These are phyloP conservation scores for Aureobasidium sp. DNA, from an alignment of 2,329 filamentous ascomycete genomes.

Conservation along the genomic window DNA sequence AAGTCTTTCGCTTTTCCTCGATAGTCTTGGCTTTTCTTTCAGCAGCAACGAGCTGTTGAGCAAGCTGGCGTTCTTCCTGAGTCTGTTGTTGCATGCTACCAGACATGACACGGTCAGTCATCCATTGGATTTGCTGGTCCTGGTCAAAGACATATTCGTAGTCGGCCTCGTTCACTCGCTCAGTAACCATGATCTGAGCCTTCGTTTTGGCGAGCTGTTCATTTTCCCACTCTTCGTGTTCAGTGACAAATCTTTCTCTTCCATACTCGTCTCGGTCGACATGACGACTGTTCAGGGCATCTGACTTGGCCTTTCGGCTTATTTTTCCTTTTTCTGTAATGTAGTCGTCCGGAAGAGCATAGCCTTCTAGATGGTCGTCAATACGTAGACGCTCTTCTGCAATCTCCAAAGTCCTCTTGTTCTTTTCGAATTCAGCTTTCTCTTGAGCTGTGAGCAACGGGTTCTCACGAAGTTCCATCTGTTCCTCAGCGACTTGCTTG, in stretches of 20 bases:
- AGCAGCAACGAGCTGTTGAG: constrained; percentile 77
- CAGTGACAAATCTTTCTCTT: constrained; percentile 81
- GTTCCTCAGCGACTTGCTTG: constrained; percentile 85
- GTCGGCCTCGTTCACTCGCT: constrained; percentile 69
- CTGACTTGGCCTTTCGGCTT: constrained; percentile 77
- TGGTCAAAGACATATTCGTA: constrained; percentile 95
- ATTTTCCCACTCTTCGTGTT: constrained; percentile 92
- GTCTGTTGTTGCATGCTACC: constrained; percentile 61
- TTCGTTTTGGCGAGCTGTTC: constrained; percentile 86
- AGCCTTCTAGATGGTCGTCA: constrained; percentile 87
- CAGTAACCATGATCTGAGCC: constrained; percentile 68
- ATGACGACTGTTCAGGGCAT: constrained; percentile 83
- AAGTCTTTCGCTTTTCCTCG: constrained; percentile 79
- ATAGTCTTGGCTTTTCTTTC: constrained; percentile 84
- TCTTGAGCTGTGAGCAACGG: constrained; percentile 68
- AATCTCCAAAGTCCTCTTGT: constrained; percentile 57
- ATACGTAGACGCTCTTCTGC: constrained; percentile 72
- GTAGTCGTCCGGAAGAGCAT: constrained; percentile 88
- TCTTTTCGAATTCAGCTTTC: constrained; percentile 80
- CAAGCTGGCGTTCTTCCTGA: constrained; percentile 70
- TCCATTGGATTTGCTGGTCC: constrained; percentile 78
- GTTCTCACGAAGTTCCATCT: constrained; percentile 66
- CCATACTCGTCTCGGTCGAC: constrained; percentile 82
- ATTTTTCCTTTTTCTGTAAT: constrained; percentile 90
- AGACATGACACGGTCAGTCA: constrained; percentile 63